Evolutionary conservation across 345 rosid species (phyloP), one percentile per base, ranked within the genome.

Genomic region (Salix dunnii): DNA sequence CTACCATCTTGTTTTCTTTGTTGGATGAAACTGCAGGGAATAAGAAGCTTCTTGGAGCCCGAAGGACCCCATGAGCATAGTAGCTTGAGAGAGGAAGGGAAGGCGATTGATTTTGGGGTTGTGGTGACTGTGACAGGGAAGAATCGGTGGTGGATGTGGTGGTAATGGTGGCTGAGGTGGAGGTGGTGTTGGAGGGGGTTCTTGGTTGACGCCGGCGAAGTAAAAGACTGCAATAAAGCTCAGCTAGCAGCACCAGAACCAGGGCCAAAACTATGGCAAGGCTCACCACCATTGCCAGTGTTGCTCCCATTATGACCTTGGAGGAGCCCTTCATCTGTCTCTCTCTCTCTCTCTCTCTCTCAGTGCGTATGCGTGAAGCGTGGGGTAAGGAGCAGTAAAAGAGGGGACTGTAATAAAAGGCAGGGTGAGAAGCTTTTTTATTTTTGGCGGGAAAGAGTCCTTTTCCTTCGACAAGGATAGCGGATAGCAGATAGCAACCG

Each of bases 241-340:
- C 94, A 43, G 91, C 96, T 38, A 95, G 86, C 0, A 96, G 86
- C 28, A 96, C 90, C 25, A 96, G 77, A 71, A 96, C 88, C 28
- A 96, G 86, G 77, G 84, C 85, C 72, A 91, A 78, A 1, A 96
- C 97, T 75, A 93, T 85, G 81, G 91, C 94, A 17, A 96, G 84
- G 78, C 88, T 89, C 17, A 86, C 89, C 40, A 90, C 94, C 97
- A 96, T 92, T 0, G 88, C 88, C 75, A 91, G 84, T 4, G 97
- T 93, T 23, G 98, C 98, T 55, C 91, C 97, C 90, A 93, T 86
- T 42, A 91, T 90, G 58, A 96, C 91, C 84, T 91, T 89, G 18
- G 97, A 88, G 7, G 96, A 82, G 74, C 88, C 89, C 82, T 88
- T 88, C 99, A 95, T 93, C 28, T 70, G 36, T 70, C 78, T 8